phyloP scores from a whole-genome alignment of 768 basidiomycete species.

The Paxillus ammoniavirescens region DNA sequence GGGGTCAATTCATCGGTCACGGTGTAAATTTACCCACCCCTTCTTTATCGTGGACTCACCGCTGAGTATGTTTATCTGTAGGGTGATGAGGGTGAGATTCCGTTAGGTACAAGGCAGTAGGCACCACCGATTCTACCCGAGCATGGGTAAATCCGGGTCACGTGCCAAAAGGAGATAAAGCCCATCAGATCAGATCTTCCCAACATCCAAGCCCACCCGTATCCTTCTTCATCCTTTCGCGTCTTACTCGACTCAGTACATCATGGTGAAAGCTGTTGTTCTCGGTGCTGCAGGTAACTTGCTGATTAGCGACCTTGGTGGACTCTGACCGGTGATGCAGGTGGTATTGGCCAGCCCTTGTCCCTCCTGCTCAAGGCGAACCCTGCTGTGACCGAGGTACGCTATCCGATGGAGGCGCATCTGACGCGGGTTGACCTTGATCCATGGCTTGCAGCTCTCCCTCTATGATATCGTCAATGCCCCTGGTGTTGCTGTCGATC shows the following conservation, averaged over 20 bases:
- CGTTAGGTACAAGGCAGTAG: too few species aligned
- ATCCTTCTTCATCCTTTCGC: not conserved
- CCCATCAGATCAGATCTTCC: not conserved
- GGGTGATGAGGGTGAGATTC: too few species aligned
- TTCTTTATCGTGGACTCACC: too few species aligned
- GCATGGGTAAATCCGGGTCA: not conserved
- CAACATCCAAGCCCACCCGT: not conserved
- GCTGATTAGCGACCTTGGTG: not conserved
- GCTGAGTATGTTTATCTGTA: too few species aligned
- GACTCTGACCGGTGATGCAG: slow-evolving; percentile 36
- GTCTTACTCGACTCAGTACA: slow-evolving; percentile 2
- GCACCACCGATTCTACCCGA: not conserved
- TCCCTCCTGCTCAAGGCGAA: slow-evolving; percentile 89
- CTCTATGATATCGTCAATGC: slow-evolving; percentile 97
- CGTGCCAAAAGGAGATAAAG: not conserved
- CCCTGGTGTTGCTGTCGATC: slow-evolving; percentile 94
- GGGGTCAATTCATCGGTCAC: too few species aligned
- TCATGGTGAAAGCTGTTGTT: slow-evolving; percentile 76
- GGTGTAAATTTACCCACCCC: too few species aligned
- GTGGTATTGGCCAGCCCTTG: slow-evolving; percentile 96
- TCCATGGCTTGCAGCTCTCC: slow-evolving; percentile 51
- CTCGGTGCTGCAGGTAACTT: slow-evolving; percentile 88
- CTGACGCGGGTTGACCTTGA: slow-evolving; percentile 1
- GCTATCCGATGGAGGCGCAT: slow-evolving; percentile 4
- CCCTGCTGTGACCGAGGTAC: slow-evolving; percentile 74